Base-by-base conservation (phyloP, 257 asterid genomes). In the Leptodermis oblonga region DNA sequence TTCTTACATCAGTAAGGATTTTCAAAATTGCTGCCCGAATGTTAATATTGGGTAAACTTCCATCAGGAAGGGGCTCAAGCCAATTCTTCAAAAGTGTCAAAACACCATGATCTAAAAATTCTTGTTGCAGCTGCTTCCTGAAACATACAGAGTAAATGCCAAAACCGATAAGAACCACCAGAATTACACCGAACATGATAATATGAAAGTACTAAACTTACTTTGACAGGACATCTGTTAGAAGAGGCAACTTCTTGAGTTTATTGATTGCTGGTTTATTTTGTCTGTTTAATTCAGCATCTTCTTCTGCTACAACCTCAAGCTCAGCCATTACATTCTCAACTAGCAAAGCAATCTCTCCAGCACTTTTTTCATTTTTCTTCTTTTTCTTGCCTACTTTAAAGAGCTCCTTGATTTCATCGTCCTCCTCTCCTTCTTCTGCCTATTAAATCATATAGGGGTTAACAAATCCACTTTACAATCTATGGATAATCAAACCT, bases 61-160 rank as follows among this genome's bases (percentile, higher is more conserved):
- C 97, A 80, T 92, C 98, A 33, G 98, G 98, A 55, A 92, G 87
- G 52, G 98, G 98, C 77, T 92, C 98, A 53, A 92, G 98, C 97
- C 98, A 92, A 76, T 77, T 86, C 83, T 81, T 87, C 77, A 92
- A 66, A 55, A 92, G 90, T 39, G 85, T 86, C 73, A 92, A 76
- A 65, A 92, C 95, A 68, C 98, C 98, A 67, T 90, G 99, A 65
- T 94, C 99, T 31, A 94, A 83, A 84, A 94, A 94, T 72, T 90
- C 96, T 67, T 81, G 97, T 80, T 91, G 99, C 71, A 93, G 92
- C 72, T 93, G 96, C 73, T 93, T 93, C 81, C 99, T 93, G 83
- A 67, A 84, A 23, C 72, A 73, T 46, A 68, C 65, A 59, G 48
- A 77, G 10, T 25, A 34, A 33, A 62, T 48, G 61, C 31, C 36